These are phyloP conservation scores for Linum tenue DNA, from an alignment of 345 rosid species.

Conservation along the genomic window DNA sequence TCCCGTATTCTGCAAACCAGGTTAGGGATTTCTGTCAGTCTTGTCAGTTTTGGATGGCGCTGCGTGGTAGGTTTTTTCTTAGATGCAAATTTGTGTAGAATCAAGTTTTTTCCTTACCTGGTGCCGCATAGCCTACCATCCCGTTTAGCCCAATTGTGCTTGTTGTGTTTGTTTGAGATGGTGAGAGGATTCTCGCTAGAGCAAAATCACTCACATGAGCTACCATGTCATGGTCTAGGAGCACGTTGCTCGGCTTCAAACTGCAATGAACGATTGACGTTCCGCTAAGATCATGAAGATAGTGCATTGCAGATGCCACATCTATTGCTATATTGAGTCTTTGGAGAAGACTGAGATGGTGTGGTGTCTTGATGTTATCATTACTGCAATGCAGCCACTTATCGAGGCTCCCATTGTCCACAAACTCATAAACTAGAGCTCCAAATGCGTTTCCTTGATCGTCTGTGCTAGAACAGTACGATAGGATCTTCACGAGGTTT, in stretches of 20 bases:
- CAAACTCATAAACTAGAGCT: conserved; percentile 15
- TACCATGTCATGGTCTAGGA: conserved; percentile 7
- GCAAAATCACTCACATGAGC: conserved; percentile 15
- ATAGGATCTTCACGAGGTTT: neutral
- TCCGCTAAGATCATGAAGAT: conserved; percentile 6
- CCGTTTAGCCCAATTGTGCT: conserved; percentile 7
- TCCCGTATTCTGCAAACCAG: conserved; percentile 9
- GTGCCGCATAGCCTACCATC: conserved; percentile 13
- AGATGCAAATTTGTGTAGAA: too few relatives aligned
- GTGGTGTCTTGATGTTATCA: neutral
- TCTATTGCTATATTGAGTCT: conserved; percentile 11
- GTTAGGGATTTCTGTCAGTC: too few relatives aligned
- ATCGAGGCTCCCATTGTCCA: conserved; percentile 15
- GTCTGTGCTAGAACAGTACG: conserved; percentile 3
- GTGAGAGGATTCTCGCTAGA: neutral
- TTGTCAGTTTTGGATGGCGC: too few relatives aligned
- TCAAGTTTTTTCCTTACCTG: neutral
- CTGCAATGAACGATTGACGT: conserved; percentile 1
- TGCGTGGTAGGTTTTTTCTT: too few relatives aligned
- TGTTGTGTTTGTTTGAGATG: neutral
- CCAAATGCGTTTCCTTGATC: conserved; percentile 10
- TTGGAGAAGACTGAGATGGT: neutral
- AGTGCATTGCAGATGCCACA: conserved; percentile 7
- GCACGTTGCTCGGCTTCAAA: conserved; percentile 9
- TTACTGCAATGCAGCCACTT: conserved; percentile 14